Conservation (phyloP, 2,329 filamentous ascomycete genomes). For the Ophiostoma perfectum region DNA sequence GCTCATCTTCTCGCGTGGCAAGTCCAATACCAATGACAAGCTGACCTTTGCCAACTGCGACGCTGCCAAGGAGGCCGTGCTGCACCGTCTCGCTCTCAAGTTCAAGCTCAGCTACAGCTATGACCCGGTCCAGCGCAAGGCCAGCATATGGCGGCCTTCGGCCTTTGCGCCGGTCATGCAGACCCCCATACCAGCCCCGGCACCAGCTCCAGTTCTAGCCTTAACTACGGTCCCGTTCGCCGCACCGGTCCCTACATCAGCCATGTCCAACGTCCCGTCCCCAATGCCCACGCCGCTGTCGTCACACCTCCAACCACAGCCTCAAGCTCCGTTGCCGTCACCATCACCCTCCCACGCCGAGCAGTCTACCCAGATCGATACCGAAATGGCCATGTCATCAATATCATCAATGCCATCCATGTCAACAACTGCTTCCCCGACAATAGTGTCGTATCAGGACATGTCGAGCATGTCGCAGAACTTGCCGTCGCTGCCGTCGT, state of each 20-base stretch:
- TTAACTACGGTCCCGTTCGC: not conserved
- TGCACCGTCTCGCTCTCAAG: constrained; percentile 31
- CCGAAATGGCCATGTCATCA: constrained; percentile 12
- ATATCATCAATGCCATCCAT: not conserved
- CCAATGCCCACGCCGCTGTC: not conserved
- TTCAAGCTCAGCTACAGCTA: constrained; percentile 31
- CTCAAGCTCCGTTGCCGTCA: not conserved
- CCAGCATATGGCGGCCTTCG: constrained; percentile 27
- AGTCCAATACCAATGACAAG: constrained; percentile 27
- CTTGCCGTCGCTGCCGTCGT: constrained; percentile 7
- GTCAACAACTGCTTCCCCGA: not conserved
- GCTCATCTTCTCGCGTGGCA: constrained; percentile 28
- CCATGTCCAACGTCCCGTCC: not conserved
- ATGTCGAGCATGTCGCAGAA: constrained; percentile 6
- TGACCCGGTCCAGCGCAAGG: constrained; percentile 28
- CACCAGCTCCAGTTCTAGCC: not conserved
- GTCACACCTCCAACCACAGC: not conserved
- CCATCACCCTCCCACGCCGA: not conserved
- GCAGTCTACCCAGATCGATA: not conserved
- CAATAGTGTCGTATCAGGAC: not conserved
- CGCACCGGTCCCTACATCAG: not conserved
- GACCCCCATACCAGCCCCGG: constrained; percentile 7
- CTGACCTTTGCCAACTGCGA: constrained; percentile 31
- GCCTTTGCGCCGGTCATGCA: constrained; percentile 9
- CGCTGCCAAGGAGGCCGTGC: constrained; percentile 28